Evolutionary conservation across 2,329 filamentous ascomycete genomes (phyloP), one percentile per base, ranked within the genome.

Genomic region (Fusarium sp.): DNA sequence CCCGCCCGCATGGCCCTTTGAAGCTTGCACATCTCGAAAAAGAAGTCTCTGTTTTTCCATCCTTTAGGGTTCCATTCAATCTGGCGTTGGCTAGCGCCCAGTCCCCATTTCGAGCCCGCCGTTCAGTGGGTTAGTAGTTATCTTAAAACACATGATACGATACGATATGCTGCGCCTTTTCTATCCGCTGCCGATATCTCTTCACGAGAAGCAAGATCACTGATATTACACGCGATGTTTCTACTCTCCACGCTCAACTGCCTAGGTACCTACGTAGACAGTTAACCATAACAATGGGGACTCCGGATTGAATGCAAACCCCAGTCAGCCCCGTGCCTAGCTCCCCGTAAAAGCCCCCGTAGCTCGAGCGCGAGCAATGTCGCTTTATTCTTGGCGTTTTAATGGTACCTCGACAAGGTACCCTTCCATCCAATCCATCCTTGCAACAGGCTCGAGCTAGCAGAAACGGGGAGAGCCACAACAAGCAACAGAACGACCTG

Each of bases 381-480:
- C 61, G 61, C 61, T 65, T 58, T 64, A 53, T 53, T 37, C 59
- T 65, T 58, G 60, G 61, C 61, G 61, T 63, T 65, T 65, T 63
- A 65, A 65, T 61, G 61, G 61, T 65, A 63, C 61, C 49, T 62
- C 44, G 52, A 63, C 61, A 54, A 62, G 61, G 61, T 62, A 48
- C 43, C 61, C 52, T 58, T 54, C 61, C 56, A 64, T 61, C 61
- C 61, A 57, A 41, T 48, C 31, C 59, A 63, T 55, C 62, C 61
- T 52, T 67, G 58, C 59, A 61, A 25, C 23, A 25, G 8, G 35
- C 60, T 63, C 63, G 53, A 62, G 57, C 59, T 58, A 62, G 64
- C 53, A 67, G 57, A 65, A 67, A 68, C 63, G 66, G 63, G 61
- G 66, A 67, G 63, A 66, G 65, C 61, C 53, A 63, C 41, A 63